phyloP scores from a whole-genome alignment of 331 rosid genomes.

The Pyrus hybrid region DNA sequence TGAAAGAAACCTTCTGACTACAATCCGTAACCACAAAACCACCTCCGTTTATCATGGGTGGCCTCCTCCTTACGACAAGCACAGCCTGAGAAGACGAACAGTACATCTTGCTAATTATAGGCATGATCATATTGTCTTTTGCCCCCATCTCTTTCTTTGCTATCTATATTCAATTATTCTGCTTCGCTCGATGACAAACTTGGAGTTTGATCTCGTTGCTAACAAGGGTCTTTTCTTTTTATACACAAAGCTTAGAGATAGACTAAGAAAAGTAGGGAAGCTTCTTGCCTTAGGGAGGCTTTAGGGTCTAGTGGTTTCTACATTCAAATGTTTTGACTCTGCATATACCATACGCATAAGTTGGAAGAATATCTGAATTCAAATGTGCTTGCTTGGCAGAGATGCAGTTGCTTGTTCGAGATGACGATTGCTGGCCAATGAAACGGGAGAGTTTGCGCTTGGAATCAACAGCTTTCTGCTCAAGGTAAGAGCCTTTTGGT shows the following conservation, averaged over 20 bases:
- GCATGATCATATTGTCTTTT: conserved; percentile 17
- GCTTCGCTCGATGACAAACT: background rate
- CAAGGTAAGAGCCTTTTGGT: background rate
- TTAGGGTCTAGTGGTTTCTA: too few species aligned
- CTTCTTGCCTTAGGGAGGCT: background rate
- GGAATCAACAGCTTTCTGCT: background rate
- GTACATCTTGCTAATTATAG: conserved; percentile 61
- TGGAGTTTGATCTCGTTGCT: background rate
- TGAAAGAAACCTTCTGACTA: conserved; percentile 55
- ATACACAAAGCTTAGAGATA: background rate
- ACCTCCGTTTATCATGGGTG: conserved; percentile 75
- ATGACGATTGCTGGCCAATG: background rate
- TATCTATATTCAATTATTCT: background rate
- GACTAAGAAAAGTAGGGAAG: background rate
- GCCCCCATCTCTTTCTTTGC: background rate
- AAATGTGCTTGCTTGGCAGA: background rate
- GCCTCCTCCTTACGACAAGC: conserved; percentile 63
- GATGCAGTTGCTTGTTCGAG: conserved; percentile 34
- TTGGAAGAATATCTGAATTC: background rate
- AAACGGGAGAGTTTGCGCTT: background rate
- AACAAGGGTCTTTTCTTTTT: background rate
- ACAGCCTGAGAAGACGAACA: conserved; percentile 54
- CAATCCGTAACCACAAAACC: conserved; percentile 85
- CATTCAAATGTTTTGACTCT: conserved; percentile 33
- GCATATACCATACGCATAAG: background rate